Evolutionary conservation across 2,329 filamentous ascomycete genomes (phyloP), one percentile per base, ranked within the genome.

Genomic region (Rhinocladiella similis): DNA sequence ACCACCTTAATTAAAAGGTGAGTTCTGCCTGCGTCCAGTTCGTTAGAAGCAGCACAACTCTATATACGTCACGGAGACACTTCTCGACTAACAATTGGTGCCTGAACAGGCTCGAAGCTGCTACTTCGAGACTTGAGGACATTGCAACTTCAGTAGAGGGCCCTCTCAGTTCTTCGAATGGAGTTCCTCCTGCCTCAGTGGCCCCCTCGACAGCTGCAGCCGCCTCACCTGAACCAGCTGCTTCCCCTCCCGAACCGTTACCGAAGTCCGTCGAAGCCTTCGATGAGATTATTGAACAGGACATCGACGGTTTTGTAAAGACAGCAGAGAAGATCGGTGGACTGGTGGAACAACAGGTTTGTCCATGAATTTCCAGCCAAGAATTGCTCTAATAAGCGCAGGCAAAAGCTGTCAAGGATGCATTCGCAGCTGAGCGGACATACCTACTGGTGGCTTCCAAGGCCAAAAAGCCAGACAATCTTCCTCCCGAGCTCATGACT

Each of bases 1-100:
- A 95, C 91, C 35, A 99, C 94, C 53, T 84, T 99, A 69, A 97
- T 99, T 79, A 99, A 99, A 83, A 86, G 94, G 94, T 97, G 83
- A 67, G 84, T 76, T 53, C 59, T 13, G 20, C 48, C 29, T 19
- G 5, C 22, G n/a, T 42, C 35, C 13, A 12, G 18, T n/a, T 19
- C 16, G 25, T 43, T 72, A 68, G 83, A 7, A 84, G 72, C 85
- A 75, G 56, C 70, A 57, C 51, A 65, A 7, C 74, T 63, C 70
- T 79, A 54, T 63, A 57, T 41, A 18, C 49, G 12, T 29, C 38
- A 53, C 27, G 45, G 38, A 19, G 19, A 27, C 33, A 27, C n/a
- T 22, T 6, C n/a, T 56, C 20, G 25, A 46, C 62, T 64, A 52
- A 64, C 58, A 25, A 22, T 18, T 38, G 27, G 29, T 56, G 50